Conservation (phyloP, 805 yeast species). For the Candida corydali region DNA sequence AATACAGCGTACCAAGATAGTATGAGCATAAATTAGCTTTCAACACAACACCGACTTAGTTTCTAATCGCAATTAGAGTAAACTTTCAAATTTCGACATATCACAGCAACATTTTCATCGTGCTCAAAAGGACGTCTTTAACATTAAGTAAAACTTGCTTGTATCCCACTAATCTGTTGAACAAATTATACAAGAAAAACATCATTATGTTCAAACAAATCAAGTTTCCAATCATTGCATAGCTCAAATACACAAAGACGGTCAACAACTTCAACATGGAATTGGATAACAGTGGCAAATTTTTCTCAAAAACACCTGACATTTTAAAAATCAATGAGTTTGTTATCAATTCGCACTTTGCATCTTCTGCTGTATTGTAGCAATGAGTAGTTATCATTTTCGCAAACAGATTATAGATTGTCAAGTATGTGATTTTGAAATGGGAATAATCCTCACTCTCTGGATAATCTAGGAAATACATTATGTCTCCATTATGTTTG, state of each 20-base stretch:
- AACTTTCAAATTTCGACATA: too few relatives aligned
- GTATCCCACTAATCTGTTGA: conserved; percentile 3
- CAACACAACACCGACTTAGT: too few relatives aligned
- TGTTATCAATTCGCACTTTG: conserved; percentile 5
- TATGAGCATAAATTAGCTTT: too few relatives aligned
- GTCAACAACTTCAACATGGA: conserved; percentile 8
- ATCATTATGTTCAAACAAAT: conserved; percentile 16
- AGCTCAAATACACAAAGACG: conserved; percentile 13
- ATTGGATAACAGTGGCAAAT: conserved; percentile 3
- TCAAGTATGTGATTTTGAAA: conserved; percentile 1
- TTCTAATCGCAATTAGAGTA: too few relatives aligned
- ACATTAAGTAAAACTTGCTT: conserved; percentile 5
- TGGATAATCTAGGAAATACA: conserved; percentile 7
- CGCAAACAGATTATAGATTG: conserved; percentile 6
- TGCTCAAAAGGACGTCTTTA: conserved; percentile 1
- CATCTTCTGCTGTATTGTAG: neutral
- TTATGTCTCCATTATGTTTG: conserved; percentile 9
- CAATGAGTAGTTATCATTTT: conserved; percentile 5
- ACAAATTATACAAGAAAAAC: conserved; percentile 10
- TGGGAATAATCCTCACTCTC: conserved; percentile 4
- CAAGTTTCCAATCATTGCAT: conserved; percentile 19
- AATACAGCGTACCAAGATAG: too few relatives aligned
- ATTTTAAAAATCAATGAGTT: conserved; percentile 17
- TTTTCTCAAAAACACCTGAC: conserved; percentile 10
- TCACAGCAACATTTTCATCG: conserved; percentile 7